Evolutionary conservation across 208 protist species (phyloP), one percentile per base, ranked within the genome.

Genomic region (Trypanosoma cruzi): DNA sequence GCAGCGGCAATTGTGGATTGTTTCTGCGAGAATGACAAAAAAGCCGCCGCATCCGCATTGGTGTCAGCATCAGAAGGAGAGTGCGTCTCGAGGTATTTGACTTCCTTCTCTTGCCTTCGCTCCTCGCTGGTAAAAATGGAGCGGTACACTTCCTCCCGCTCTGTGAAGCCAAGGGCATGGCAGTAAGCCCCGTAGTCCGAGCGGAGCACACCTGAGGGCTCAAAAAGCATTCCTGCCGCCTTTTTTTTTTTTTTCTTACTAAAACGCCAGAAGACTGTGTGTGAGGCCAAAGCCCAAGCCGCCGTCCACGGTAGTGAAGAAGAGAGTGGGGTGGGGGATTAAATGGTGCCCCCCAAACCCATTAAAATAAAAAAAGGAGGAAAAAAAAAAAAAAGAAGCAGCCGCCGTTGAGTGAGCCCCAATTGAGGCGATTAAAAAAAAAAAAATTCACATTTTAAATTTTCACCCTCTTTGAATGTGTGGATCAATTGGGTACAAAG

Each of bases 101-200:
- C 29, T 37, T 72, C 67, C 64, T 58, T 36, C 34, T 58, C 55
- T 5, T 26, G 50, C 18, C 52, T 34, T 18, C 50, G 57, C 34
- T 85, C 75, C 54, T 68, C 58, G 48, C 70, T 72, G 28, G 83
- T 86, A 55, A 70, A 54, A 28, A 95, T 79, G 16, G 82, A 75
- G 52, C 81, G 81, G 70, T 89, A 90, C 36, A 97, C 61, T 14
- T 95, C 89, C 67, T 97, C 92, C 24, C 92, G 75, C 82, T 97
- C 92, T 0, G 80, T 93, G 26, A 87, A 73, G 4, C 83, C 79
- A 20, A 95, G 79, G 2, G 80, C 83, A 66, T 95, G 86, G 74
- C 92, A 97, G 74, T 89, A 97, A 7, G 90, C 92, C 62, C 86
- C 77, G 63, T 97, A 97, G 65, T 97, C 92, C 60, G 87, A 85